Evolutionary conservation across 2,329 filamentous ascomycete species (phyloP), one percentile per base, ranked within the genome.

Genomic region (Xylariaceae sp.): DNA sequence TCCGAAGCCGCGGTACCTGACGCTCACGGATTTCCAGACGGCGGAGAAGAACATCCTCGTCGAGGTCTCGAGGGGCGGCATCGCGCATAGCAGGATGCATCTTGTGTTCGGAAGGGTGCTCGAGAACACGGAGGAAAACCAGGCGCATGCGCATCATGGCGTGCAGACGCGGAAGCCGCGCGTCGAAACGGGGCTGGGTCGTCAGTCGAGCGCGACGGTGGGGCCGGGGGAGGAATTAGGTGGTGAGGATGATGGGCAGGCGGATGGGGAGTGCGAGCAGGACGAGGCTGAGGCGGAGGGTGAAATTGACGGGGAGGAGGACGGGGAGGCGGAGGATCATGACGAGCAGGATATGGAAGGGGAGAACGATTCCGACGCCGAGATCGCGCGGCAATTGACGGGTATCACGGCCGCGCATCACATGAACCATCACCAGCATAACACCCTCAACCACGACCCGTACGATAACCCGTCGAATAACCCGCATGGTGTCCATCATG

Each of bases 21-120:
- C 67, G 11, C 62, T 69, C 44, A 69, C 67, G 8, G 68, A 69
- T 53, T 69, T 70, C 18, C 68, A 69, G 49, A 69, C 67, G 1
- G 64, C 64, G 4, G 68, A 70, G 35, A 69, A 65, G 55, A 67
- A 64, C 45, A 65, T 69, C 9, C 50, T 70, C 2, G 59, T 65
- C 6, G 68, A 70, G 35, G 60, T 69, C 23, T 65, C 66, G 13
- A 63, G 67, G 18, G 63, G 60, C 13, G 64, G 62, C 2, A 8
- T 54, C 1, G 15, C 18, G 11, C 64, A 68, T 35, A 64, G 66
- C 4, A 59, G 62, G 48, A 51, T 62, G 50, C 65, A 64, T 10
- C 55, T 70, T 17, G 57, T 69, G 2, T 68, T 66, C 18, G 68
- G 68, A 5, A 64, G 66, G 17, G 56, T 68, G 2, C 64, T 70